Percentiles rank a stretch among this genome's conserved stretches.
These are phyloP conservation scores for Cyclanthera cordifolia DNA, from an alignment of 306 rosid species.

Conservation along the genomic window DNA sequence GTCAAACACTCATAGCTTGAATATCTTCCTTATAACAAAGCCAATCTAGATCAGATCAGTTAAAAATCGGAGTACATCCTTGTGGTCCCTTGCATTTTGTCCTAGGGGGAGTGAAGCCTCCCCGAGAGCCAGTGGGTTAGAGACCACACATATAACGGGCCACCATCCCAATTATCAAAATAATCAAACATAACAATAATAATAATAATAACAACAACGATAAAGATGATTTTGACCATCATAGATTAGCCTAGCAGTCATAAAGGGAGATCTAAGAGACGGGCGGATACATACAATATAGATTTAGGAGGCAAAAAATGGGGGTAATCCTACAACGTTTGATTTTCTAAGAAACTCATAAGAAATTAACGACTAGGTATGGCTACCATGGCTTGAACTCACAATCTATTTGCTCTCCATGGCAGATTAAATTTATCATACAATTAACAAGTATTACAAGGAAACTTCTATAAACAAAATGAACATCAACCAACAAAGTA, in stretches of 20 bases:
- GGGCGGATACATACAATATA: too few species aligned
- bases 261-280: too few species aligned
- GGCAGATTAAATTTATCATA: neutral
- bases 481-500: constrained; percentile 11
- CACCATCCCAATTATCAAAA: neutral
- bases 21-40: neutral
- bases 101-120: neutral
- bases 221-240: too few species aligned
- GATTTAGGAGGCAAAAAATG: too few species aligned
- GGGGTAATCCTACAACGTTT: too few species aligned
- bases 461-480: neutral
- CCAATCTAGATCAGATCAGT: neutral
- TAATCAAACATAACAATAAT: neutral
- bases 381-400: too few species aligned
- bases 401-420: too few species aligned
- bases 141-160: neutral
- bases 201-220: too few species aligned
- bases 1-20: neutral
- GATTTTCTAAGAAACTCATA: too few species aligned
- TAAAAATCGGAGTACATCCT: neutral
- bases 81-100: neutral
- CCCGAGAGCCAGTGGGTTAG: neutral
- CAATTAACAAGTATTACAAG: neutral
- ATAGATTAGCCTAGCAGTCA: too few species aligned
- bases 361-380: too few species aligned